phyloP scores from a whole-genome alignment of 306 rosid genomes.

The Cucumis cinereus region DNA sequence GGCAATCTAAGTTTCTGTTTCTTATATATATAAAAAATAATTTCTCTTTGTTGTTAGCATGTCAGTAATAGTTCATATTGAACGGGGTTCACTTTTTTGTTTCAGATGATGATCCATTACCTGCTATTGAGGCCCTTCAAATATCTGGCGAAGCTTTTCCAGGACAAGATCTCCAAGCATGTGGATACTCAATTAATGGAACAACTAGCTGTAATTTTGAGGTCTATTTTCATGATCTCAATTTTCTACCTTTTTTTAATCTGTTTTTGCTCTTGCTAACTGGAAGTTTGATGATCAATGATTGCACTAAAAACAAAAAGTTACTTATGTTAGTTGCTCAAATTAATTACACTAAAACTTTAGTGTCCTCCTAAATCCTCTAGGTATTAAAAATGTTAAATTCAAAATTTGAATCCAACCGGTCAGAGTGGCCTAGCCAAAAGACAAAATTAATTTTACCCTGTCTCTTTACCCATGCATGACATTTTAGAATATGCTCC shows the following conservation, averaged over 20 bases:
- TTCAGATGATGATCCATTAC: conserved; percentile 93
- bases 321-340: neutral
- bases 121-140: conserved; percentile 78
- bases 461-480: neutral
- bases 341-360: neutral
- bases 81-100: conserved; percentile 32
- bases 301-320: neutral
- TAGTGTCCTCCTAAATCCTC: too few species aligned
- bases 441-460: neutral
- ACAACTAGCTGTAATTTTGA: conserved; percentile 92
- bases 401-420: neutral
- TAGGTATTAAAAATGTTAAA: too few species aligned
- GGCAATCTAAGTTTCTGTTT: conserved; percentile 18
- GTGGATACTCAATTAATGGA: conserved; percentile 76
- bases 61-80: conserved; percentile 13
- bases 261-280: neutral
- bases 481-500: neutral
- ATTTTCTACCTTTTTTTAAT: neutral
- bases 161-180: conserved; percentile 83
- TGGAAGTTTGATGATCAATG: neutral
- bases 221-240: conserved; percentile 36
- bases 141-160: conserved; percentile 87
- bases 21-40: neutral
- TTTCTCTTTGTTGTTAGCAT: neutral
- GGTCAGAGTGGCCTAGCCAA: neutral